Conservation (phyloP, 805 yeast species). For the Lipomyces kockii region DNA sequence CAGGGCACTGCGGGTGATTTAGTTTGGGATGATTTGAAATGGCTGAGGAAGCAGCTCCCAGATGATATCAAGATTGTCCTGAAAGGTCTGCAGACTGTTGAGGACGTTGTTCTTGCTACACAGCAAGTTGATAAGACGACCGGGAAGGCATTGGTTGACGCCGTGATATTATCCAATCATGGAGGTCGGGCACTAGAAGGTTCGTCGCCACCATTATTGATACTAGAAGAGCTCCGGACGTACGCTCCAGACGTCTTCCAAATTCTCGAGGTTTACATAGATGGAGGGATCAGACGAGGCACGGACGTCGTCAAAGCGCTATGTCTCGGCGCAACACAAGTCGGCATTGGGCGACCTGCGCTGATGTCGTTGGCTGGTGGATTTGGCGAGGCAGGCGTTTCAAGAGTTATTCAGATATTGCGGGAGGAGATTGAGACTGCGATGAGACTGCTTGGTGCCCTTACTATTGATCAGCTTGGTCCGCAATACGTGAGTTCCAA, state of each 20-base stretch:
- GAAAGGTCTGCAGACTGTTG: conserved; percentile 39
- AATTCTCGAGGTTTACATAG: conserved; percentile 60
- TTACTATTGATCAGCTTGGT: conserved; percentile 52
- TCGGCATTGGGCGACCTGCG: conserved; percentile 69
- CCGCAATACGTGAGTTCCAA: conserved; percentile 33
- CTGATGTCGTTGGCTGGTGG: conserved; percentile 63
- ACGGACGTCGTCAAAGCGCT: conserved; percentile 68
- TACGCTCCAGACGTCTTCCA: conserved; percentile 48
- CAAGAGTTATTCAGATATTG: conserved; percentile 60
- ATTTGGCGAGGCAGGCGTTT: conserved; percentile 70
- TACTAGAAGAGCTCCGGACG: conserved; percentile 57
- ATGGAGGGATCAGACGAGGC: conserved; percentile 72
- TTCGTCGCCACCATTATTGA: conserved; percentile 64
- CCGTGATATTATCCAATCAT: conserved; percentile 66
- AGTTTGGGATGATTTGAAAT: conserved; percentile 35
- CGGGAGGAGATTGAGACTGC: conserved; percentile 65
- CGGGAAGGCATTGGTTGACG: conserved; percentile 46
- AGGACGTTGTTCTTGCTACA: conserved; percentile 37
- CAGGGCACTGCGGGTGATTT: conserved; percentile 41
- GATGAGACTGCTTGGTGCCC: conserved; percentile 70
- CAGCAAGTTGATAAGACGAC: conserved; percentile 22
- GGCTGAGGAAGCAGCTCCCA: conserved; percentile 36
- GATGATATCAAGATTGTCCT: conserved; percentile 34
- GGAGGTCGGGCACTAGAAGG: conserved; percentile 75
- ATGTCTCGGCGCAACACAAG: conserved; percentile 68